Evolutionary conservation across 2,329 filamentous ascomycete species (phyloP).

Genomic region (Fusarium musae): DNA sequence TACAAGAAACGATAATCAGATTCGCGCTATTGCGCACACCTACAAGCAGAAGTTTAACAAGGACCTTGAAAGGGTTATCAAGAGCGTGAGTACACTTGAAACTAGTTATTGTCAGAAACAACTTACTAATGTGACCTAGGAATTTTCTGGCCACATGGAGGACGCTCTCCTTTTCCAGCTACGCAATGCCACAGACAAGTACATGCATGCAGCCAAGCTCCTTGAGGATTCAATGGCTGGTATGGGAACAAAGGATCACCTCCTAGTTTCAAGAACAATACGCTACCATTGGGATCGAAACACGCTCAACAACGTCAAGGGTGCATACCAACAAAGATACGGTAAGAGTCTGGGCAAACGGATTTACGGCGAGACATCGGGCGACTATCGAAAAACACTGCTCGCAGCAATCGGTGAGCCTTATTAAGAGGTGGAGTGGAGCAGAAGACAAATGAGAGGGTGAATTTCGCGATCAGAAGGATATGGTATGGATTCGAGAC

Average conservation of each 20-base stretch:
- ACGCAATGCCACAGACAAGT: slow-evolving; percentile 80
- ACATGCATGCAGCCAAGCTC: slow-evolving; percentile 82
- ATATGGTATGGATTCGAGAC: neutral
- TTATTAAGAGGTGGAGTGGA: slow-evolving; percentile 17
- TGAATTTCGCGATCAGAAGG: neutral
- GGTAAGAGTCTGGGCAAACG: slow-evolving; percentile 73
- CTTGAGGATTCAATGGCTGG: slow-evolving; percentile 92
- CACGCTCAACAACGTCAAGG: slow-evolving; percentile 80
- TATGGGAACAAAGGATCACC: slow-evolving; percentile 84
- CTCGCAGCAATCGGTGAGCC: slow-evolving; percentile 71
- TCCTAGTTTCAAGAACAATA: slow-evolving; percentile 82
- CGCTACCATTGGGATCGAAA: slow-evolving; percentile 84
- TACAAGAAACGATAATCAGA: slow-evolving; percentile 80
- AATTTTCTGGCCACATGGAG: slow-evolving; percentile 94
- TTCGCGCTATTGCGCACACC: slow-evolving; percentile 80
- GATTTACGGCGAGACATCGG: slow-evolving; percentile 85
- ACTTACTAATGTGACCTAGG: slow-evolving; percentile 51
- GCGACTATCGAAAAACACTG: slow-evolving; percentile 82
- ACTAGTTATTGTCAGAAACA: neutral
- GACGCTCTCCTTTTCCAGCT: slow-evolving; percentile 84
- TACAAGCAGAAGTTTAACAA: slow-evolving; percentile 80
- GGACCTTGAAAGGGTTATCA: slow-evolving; percentile 77
- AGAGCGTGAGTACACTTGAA: slow-evolving; percentile 61
- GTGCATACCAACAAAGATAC: slow-evolving; percentile 79
- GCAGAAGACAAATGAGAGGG: neutral